Evolutionary conservation across 2,329 filamentous ascomycete species (phyloP).

Genomic region (Aurifilum marmelostoma): DNA sequence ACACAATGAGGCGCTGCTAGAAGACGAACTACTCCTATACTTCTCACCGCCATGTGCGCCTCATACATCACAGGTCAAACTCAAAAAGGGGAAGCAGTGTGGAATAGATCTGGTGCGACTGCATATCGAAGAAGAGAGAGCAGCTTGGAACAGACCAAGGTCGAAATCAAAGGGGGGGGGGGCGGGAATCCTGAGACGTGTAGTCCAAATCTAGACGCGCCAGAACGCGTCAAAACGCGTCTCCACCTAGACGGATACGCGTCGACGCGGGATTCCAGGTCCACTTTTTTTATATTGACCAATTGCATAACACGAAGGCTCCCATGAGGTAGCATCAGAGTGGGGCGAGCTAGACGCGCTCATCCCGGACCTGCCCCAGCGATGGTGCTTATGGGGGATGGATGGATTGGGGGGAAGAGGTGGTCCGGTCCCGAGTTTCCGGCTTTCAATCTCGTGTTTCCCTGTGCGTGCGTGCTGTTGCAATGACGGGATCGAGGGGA

Average conservation of each 20-base stretch:
- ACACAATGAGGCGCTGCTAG: background rate
- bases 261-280: background rate
- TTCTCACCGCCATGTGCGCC: background rate
- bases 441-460: background rate
- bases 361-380: background rate
- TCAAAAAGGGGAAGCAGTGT: background rate
- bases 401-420: background rate
- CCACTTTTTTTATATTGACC: background rate
- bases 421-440: background rate
- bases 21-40: background rate
- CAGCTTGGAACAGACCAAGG: conserved; percentile 1
- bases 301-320: background rate
- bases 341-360: background rate
- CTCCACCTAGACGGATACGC: background rate
- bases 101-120: background rate
- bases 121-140: conserved; percentile 9
- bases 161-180: background rate
- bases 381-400: background rate
- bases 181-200: background rate
- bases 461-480: background rate
- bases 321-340: background rate
- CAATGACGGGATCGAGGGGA: background rate
- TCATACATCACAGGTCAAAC: background rate
- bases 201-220: background rate
- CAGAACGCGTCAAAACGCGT: background rate